Base-by-base conservation (phyloP, 2,329 filamentous ascomycete genomes). In the Fonsecaea pedrosoi region DNA sequence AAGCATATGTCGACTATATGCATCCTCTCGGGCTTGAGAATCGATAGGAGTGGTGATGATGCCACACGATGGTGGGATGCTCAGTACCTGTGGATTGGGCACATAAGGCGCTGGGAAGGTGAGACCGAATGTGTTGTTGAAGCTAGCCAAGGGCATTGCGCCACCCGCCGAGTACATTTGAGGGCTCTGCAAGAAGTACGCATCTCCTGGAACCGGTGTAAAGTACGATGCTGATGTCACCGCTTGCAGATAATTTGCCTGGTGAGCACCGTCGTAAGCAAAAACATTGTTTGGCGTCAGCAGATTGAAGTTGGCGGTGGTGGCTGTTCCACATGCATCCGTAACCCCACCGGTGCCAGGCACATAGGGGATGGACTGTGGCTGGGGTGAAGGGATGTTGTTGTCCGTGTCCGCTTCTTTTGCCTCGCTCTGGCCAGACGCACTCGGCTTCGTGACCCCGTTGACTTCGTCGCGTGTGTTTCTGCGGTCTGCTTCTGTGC, bases 381-480 rank as follows among this genome's bases (percentile, higher is more conserved):
- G 42, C 55, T 60, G 62, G 15, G 57, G 3, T 21, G 63, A 64
- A 21, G 45, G 35, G 48, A 30, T 32, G 45, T 57, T 62, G 45
- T 60, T 53, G 53, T 61, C 60, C 25, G 50, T 32, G 13, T 48
- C 32, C 10, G 38, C 55, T 50, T 38, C 12, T 18, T 58, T 55
- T 55, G 53, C 32, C 60, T 55, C 37, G 54, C 35, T 38, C 9
- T 60, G 58, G 18, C 7, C 30, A 15, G 35, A 45, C 42, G 35
- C 53, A 3, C 45, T 56, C 18, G 58, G 32, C 58, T 62, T 60
- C 32, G 50, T 32, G n/a, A 50, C 38, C 18, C 54, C 18, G 34
- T 25, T 62, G 12, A 58, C 62, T 37, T 65, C 67, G 7, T 69
- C 64, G 18, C 67, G 61, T 53, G 65, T 54, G 32, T 58, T 71